A percentile compares a stretch with the other conserved stretches of the same genome.
These are phyloP conservation scores for Backusella psychrophila DNA, from an alignment of 192 early-diverging fungal species.

Conservation along the genomic window DNA sequence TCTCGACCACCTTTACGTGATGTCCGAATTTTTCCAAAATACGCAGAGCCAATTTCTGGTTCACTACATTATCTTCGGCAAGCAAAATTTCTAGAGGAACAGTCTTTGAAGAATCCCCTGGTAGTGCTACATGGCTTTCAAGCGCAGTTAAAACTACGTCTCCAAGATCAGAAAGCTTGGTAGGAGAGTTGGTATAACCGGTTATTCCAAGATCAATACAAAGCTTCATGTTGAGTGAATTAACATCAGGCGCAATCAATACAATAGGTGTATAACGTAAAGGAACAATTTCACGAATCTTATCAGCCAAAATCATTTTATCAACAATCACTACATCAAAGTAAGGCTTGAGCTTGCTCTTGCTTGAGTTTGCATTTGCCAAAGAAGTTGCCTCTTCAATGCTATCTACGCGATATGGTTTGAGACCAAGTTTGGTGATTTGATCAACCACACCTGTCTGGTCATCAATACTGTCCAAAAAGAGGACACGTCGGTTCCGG, in stretches of 20 bases:
- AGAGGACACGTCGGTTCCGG: conserved; percentile 58
- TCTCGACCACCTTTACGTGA: conserved; percentile 72
- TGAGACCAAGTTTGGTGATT: conserved; percentile 48
- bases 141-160: conserved; percentile 69
- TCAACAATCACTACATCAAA: conserved; percentile 72
- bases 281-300: conserved; percentile 52
- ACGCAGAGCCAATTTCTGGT: conserved; percentile 75
- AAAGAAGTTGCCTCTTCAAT: conserved; percentile 47
- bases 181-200: conserved; percentile 63
- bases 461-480: conserved; percentile 55
- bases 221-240: conserved; percentile 58
- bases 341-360: conserved; percentile 35
- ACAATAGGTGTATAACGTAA: conserved; percentile 73
- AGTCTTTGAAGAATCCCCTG: conserved; percentile 58
- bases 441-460: conserved; percentile 45
- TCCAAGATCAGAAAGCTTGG: conserved; percentile 54
- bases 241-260: conserved; percentile 52
- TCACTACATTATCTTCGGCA: conserved; percentile 84
- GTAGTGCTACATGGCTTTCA: conserved; percentile 58
- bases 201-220: conserved; percentile 67
- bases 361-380: conserved; percentile 29
- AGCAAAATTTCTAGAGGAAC: conserved; percentile 70
- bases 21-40: conserved; percentile 74
- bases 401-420: conserved; percentile 38
- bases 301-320: conserved; percentile 51